Evolutionary conservation across 495 filamentous ascomycete genomes (phyloP), one percentile per base, ranked within the genome.

Genomic region (Penicillium canariense): DNA sequence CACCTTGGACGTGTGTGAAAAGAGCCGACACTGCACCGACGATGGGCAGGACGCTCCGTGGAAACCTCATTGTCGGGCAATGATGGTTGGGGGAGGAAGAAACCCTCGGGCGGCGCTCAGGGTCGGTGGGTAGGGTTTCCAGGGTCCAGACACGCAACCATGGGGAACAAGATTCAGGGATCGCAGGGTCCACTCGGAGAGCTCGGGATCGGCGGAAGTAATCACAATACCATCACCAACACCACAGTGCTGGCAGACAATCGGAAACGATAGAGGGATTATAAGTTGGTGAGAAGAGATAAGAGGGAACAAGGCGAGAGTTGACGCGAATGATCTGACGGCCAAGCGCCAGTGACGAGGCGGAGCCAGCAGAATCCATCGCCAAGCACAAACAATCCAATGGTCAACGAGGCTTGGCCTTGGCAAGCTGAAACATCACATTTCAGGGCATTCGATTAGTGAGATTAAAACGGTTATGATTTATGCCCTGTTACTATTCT

Each of bases 1-100:
- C 59, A 62, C 64, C 61, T 58, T 54, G 38, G 27, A 56, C 40
- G 18, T 56, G 54, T 17, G 56, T 46, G 44, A 59, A 59, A 54
- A 62, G 59, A 15, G 56, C 42, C 22, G 63, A 58, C 0, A 59
- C 27, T 36, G 55, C 58, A 38, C 56, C 56, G 15, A 65, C 15
- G 1, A 60, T 31, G 50, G 59, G 62, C 44, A 65, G n/a, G 1
- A 68, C 10, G 27, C 17, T 53, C 27, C 9, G 38, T 15, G 40
- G 52, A 27, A 68, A 62, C 56, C 55, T 65, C 66, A 69, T 69
- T 26, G 56, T 52, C 55, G 20, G 22, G 17, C 35, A 51, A 51
- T 30, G 48, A 51, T 11, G 35, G 49, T 18, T 42, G 36, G 6
- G n/a, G 22, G 15, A 36, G 18, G 7, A 8, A 45, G 42, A 15